Evolutionary conservation across 2,329 filamentous ascomycete species (phyloP).

Genomic region (Colletotrichum caudatum): DNA sequence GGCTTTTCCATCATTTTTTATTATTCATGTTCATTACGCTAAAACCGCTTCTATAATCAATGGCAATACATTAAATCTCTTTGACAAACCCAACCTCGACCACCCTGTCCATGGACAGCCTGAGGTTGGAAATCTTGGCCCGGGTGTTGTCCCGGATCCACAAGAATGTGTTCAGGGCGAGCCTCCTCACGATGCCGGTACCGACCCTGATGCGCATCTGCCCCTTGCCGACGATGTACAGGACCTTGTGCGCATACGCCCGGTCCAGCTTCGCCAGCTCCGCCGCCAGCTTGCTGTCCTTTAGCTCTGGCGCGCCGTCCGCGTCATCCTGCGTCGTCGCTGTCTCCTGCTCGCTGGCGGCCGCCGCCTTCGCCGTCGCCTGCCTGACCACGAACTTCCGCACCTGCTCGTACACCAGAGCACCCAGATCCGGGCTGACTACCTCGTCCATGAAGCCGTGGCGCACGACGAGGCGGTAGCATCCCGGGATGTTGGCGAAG

Average conservation of each 20-base stretch:
- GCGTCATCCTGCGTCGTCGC: conserved; percentile 26
- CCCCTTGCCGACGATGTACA: conserved; percentile 73
- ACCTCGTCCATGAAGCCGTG: conserved; percentile 81
- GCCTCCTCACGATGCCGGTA: conserved; percentile 56
- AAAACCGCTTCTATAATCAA: neutral
- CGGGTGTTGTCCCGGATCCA: conserved; percentile 76
- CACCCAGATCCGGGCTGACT: conserved; percentile 72
- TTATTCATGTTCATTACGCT: neutral
- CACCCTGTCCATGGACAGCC: conserved; percentile 69
- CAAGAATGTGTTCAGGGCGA: conserved; percentile 67
- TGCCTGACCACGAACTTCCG: conserved; percentile 62
- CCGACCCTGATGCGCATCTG: conserved; percentile 63
- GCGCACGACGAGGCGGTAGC: conserved; percentile 76
- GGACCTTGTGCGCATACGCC: conserved; percentile 61
- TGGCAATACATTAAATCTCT: conserved; percentile 60
- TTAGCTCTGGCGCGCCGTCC: conserved; percentile 43
- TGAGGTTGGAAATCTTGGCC: conserved; percentile 73
- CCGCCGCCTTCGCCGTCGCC: conserved; percentile 45
- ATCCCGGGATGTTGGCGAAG: conserved; percentile 65
- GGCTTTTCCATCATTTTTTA: neutral
- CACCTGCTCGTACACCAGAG: conserved; percentile 68
- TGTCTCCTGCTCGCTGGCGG: conserved; percentile 37
- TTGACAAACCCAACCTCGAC: conserved; percentile 79
- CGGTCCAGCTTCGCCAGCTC: conserved; percentile 60
- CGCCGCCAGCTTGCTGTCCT: conserved; percentile 45